Evolutionary conservation across 345 rosid genomes (phyloP).

Genomic region (Corymbia maculata): DNA sequence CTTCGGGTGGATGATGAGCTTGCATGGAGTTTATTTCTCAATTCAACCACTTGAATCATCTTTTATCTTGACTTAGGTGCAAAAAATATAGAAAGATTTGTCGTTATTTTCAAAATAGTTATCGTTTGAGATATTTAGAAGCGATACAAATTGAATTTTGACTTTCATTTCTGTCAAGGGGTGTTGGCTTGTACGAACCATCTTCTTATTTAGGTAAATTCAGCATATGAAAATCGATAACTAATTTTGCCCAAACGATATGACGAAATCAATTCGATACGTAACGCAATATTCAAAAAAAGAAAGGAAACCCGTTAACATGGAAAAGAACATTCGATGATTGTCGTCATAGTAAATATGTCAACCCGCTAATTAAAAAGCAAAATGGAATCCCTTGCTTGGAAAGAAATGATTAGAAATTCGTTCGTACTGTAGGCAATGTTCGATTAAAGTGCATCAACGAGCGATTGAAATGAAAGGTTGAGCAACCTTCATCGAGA

Average conservation of each 20-base stretch:
- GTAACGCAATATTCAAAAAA: no score
- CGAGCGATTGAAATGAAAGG: not conserved
- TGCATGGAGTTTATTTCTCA: not conserved
- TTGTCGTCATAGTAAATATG: not conserved
- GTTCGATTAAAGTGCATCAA: not conserved
- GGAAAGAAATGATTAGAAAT: not conserved
- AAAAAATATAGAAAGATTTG: not conserved
- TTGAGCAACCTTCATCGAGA: not conserved
- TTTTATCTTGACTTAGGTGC: not conserved
- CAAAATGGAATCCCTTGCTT: not conserved
- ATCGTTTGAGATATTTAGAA: not conserved
- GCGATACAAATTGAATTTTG: not conserved
- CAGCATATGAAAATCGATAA: not conserved
- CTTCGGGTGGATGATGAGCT: rapidly evolving
- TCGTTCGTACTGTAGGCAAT: not conserved
- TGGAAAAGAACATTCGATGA: no score
- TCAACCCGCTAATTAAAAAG: not conserved
- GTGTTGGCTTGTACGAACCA: not conserved
- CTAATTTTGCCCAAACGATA: not conserved
- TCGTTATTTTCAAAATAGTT: not conserved
- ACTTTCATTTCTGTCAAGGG: not conserved
- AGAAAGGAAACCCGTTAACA: no score
- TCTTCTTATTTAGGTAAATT: not conserved
- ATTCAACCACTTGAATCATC: rapidly evolving
- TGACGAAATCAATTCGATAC: not conserved